Base-by-base conservation (phyloP, 148 eudicot genomes). In the Camellia japonica region DNA sequence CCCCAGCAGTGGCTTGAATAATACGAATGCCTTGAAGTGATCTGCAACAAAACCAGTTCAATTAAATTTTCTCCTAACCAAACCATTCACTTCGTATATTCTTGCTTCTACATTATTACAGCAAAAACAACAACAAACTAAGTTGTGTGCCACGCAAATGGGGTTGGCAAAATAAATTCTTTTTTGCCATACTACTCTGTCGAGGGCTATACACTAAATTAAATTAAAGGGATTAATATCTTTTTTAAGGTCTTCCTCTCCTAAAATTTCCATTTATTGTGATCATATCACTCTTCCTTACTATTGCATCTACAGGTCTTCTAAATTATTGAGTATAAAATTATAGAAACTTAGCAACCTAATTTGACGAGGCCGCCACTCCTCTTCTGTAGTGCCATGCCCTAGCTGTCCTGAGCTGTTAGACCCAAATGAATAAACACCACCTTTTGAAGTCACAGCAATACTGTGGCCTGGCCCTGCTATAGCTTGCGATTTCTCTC, bases 381-480 rank as follows among this genome's bases (percentile, higher is more conserved):
- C 93, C 84, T 92, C 99, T 51, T 86, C 86, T 2, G 88, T 82
- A 23, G 89, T 82, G 8, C 98, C 98, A 76, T 96, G 98, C 4
- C 99, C 99, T 12, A 96, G 93, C 84, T 96, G 99, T 49, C 99
- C 99, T 0, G 92, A 92, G 82, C 89, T 89, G 84, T 93, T 96
- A 13, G 92, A 92, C 59, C 99, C 99, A 63, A 96, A 96, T 3
- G 99, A 88, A 85, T 93, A 92, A 72, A 88, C 98, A 80, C 70
- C 84, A 71, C 99, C 99, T 43, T 78, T 90, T 2, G 91, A 86
- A 16, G 97, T 92, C 87, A 96, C 95, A 20, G 90, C 95, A 73
- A 96, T 72, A 74, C 98, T 96, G 67, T 96, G 99, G 23, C 97
- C 93, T 0, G 97, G 97, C 15, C 99, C 99, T 1, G 99, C 99